Evolutionary conservation across 2,329 filamentous ascomycete genomes (phyloP), one percentile per base, ranked within the genome.

Genomic region (Alternaria tenuissima): DNA sequence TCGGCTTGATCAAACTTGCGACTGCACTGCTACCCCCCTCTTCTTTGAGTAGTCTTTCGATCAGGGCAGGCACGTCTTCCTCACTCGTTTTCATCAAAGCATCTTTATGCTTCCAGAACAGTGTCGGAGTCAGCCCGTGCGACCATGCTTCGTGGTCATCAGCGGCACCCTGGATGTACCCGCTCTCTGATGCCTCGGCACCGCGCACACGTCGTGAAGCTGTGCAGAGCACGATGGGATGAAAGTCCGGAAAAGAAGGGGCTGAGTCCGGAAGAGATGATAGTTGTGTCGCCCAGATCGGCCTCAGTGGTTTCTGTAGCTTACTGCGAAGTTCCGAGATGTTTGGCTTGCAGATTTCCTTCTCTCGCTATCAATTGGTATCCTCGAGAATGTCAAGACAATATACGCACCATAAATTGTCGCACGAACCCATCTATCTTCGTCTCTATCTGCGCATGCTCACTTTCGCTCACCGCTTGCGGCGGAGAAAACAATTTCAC

Each of bases 61-160:
- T 88, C 6, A 87, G 56, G 11, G 65, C 72, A 0, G 85, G 83
- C 6, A 90, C 78, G 3, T 93, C 87, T 9, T 87, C 84, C 71
- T 97, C 94, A 0, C 85, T 72, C 0, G 89, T 85, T 0, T 77
- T 77, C 20, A 96, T 81, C 11, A 98, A 81, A 6, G 73, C 39
- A 0, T 86, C 81, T 42, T 81, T 82, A 68, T 97, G 83, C 2
- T 78, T 78, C 95, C 95, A 99, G 79, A 97, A 99, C 0, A 94
- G 64, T 0, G 81, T 76, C 0, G 94, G 88, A 0, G 91, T 95
- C 16, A 98, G 85, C 0, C 92, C 93, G 26, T 86, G 81, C 1
- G 93, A 90, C 95, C 95, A 99, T 68, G 92, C 92, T 82, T 99
- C 95, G 12, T 91, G 92, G 76, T 99, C 95, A 77, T 99, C 95